Evolutionary conservation across 441 rosid genomes (phyloP).

Genomic region (Isatis lusitanica): DNA sequence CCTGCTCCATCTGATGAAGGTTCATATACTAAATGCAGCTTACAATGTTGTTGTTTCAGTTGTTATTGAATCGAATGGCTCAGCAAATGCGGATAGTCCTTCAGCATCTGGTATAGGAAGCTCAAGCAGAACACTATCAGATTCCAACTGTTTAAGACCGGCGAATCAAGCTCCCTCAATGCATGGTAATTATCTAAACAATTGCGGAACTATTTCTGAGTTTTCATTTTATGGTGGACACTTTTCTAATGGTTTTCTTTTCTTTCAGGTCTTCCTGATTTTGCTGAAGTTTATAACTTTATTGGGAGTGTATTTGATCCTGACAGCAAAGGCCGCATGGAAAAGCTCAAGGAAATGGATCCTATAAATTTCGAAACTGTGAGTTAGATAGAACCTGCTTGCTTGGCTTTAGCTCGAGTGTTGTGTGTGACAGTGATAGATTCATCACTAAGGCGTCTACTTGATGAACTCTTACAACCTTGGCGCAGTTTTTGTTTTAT

Average conservation of each 20-base stretch:
- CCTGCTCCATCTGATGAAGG: conserved; percentile 28
- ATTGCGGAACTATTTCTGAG: background rate
- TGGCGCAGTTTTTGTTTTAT: background rate
- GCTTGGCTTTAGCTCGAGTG: background rate
- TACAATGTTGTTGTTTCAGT: conserved; percentile 66
- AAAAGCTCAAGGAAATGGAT: conserved; percentile 73
- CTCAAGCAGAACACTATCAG: conserved; percentile 40
- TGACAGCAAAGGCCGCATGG: conserved; percentile 48
- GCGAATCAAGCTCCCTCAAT: conserved; percentile 51
- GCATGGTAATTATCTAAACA: conserved; percentile 50
- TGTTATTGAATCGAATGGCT: conserved; percentile 73
- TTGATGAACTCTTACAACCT: background rate
- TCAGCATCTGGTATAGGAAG: conserved; percentile 44
- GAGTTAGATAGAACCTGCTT: conserved; percentile 27
- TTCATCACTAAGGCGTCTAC: background rate
- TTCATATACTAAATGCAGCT: conserved; percentile 60
- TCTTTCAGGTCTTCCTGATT: conserved; percentile 55
- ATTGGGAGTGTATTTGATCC: conserved; percentile 74
- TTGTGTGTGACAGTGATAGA: conserved; percentile 8
- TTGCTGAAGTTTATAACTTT: conserved; percentile 67
- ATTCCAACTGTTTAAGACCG: conserved; percentile 46
- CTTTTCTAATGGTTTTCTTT: background rate
- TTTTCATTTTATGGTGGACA: background rate
- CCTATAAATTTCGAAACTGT: conserved; percentile 72
- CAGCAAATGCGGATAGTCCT: conserved; percentile 43